Base-by-base conservation (phyloP, 768 basidiomycete genomes). In the Agrocybe praecox region DNA sequence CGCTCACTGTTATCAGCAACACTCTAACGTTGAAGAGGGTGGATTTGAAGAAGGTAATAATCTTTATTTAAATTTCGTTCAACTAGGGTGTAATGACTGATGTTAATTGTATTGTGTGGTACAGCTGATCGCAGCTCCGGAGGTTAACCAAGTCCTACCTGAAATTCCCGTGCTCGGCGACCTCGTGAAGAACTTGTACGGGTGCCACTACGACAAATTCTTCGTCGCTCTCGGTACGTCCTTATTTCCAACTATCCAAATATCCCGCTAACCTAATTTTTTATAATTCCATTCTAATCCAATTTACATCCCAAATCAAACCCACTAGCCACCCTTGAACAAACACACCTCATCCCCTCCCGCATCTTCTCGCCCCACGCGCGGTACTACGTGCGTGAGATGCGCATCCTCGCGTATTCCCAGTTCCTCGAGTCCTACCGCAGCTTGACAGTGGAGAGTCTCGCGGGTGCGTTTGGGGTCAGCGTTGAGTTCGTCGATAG, bases 151-250 rank as follows among this genome's bases (percentile, higher is more conserved):
- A 59, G 86, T 89, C 19, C 74, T 98, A 4, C 89, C 93, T 0
- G 90, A 93, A 46, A 76, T 94, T 0, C 94, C 96, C 0, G 76
- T 87, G 8, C 85, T 98, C 11, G 85, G 90, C 14, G 89, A 92
- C 63, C 85, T 93, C 52, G 86, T 91, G 53, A 91, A 90, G 66
- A 94, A 84, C 62, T 78, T 99, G 5, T 96, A 96, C 70, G 91
- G 96, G 56, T 93, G 92, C 62, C 92, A 96, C 64, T 99, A 98
- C 69, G 86, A 93, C 67, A 92, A 94, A 59, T 94, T 98, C 76
- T 99, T 98, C 71, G 73, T 88, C 33, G 89, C 96, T 0, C 83
- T 98, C 18, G 92, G 92, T 92, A 62, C 19, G 78, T 64, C 14
- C 18, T 81, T 93, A 93, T 91, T 51, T 2, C 8, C 34, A 29